Base-by-base conservation (phyloP, 1,284 basidiomycete species). In the Tilletia walkeri region DNA sequence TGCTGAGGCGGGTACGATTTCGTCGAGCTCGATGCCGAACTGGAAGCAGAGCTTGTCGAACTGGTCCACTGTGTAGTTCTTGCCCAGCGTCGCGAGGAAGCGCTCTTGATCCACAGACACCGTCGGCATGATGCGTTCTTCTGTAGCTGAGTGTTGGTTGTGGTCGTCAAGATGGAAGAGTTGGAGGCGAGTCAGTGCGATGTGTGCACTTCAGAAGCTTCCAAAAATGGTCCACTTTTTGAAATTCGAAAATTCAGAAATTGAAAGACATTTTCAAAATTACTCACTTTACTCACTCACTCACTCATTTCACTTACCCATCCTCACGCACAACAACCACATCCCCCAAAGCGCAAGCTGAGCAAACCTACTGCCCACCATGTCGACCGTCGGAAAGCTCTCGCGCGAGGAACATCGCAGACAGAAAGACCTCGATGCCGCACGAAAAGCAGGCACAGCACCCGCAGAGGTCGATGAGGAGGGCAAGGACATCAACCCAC, bases 41-140 rank as follows among this genome's bases (percentile, higher is more conserved):
- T 98, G 94, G 86, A 99, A 99, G 84, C 94, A 93, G 68, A 99
- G 89, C 82, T 91, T 89, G 86, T 98, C 95, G 81, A 99, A 98
- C 79, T 95, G 94, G 75, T 95, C 34, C 10, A 59, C 45, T 14
- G 69, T 90, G 86, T 93, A 99, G 81, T 89, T 88, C 77, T 88
- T 88, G 45, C 91, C 95, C 30, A 99, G 89, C 69, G 92, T 87
- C 77, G 90, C 88, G 88, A 92, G 97, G 70, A 99, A 90, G 84
- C 95, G 92, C 72, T 90, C 92, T 85, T 98, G 97, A 87, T 98
- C 93, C 70, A 98, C 93, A 53, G 92, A 87, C 83, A 99, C 89
- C 74, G 96, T 99, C 74, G 95, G 95, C 95, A 95, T 95, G 38
- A 54, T 67, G 59, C 6, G 41, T 48, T 10, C 47, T 48, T 10